A percentile compares a stretch with the other conserved stretches of the same genome.
Evolutionary conservation across 2,329 filamentous ascomycete species (phyloP).

Genomic region (Penicillium concentricum): DNA sequence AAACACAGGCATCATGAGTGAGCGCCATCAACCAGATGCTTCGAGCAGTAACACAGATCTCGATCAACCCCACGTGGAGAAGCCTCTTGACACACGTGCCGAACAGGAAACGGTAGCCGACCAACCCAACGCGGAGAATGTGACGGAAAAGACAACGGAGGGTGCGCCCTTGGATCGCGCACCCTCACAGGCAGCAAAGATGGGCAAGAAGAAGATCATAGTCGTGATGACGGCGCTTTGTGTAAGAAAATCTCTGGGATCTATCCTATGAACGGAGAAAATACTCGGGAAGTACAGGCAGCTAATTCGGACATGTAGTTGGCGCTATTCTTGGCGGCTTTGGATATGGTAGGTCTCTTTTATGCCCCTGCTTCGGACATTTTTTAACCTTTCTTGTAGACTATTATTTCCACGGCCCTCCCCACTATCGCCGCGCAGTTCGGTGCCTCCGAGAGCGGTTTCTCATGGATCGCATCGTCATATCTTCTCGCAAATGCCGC

Average conservation of each 20-base stretch:
- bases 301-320: conserved; percentile 38
- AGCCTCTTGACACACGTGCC: conserved; percentile 5
- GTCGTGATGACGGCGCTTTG: conserved; percentile 45
- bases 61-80: conserved; percentile 9
- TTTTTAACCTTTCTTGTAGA: conserved; percentile 23
- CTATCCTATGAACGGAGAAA: background rate
- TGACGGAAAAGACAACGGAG: conserved; percentile 17
- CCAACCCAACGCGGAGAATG: conserved; percentile 8
- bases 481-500: conserved; percentile 48
- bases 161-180: conserved; percentile 31
- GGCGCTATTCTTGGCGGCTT: conserved; percentile 59
- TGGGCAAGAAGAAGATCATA: conserved; percentile 42
- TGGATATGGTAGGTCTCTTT: conserved; percentile 52
- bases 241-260: conserved; percentile 24
- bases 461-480: conserved; percentile 51
- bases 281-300: background rate
- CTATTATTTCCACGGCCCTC: conserved; percentile 48
- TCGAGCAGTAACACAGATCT: conserved; percentile 18
- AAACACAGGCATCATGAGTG: conserved; percentile 2
- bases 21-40: conserved; percentile 7
- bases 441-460: conserved; percentile 44
- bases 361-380: too few relatives aligned
- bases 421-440: conserved; percentile 46
- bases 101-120: background rate
- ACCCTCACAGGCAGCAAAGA: conserved; percentile 38